Percentiles rank a stretch among this genome's conserved stretches.
phyloP scores from a whole-genome alignment of 2,329 filamentous ascomycete species.

The Diaporthe batatas region DNA sequence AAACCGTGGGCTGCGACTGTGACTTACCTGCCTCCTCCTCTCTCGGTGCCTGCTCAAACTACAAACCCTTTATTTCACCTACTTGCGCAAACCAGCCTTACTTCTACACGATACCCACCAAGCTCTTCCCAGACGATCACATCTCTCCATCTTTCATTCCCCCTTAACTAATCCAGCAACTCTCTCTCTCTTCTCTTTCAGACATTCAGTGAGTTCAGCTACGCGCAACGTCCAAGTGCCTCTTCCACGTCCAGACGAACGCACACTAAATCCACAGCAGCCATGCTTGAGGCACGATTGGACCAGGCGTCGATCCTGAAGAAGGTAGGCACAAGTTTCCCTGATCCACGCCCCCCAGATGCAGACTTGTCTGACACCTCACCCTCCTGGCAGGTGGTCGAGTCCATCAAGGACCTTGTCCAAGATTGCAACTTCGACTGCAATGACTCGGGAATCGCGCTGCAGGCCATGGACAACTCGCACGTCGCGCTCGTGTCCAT shows the following conservation, averaged over 20 bases:
- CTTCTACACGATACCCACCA: neutral
- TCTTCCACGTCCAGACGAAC: slow-evolving; percentile 41
- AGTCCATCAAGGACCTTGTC: slow-evolving; percentile 98
- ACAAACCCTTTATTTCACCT: slow-evolving; percentile 10
- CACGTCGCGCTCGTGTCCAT: slow-evolving; percentile 99
- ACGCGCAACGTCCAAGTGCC: slow-evolving; percentile 22
- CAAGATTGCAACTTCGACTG: slow-evolving; percentile 99
- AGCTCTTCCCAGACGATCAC: neutral
- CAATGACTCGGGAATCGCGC: slow-evolving; percentile 98
- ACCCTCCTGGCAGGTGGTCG: slow-evolving; percentile 79
- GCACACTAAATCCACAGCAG: slow-evolving; percentile 57
- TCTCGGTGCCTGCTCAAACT: slow-evolving; percentile 21
- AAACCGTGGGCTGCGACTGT: slow-evolving; percentile 33
- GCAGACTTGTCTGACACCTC: slow-evolving; percentile 43
- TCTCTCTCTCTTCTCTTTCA: slow-evolving; percentile 16
- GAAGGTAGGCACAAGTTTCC: slow-evolving; percentile 73
- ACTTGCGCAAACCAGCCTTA: slow-evolving; percentile 9
- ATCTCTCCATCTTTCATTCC: neutral
- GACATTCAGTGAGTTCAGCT: slow-evolving; percentile 43
- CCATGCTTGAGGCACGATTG: slow-evolving; percentile 96
- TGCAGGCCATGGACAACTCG: slow-evolving; percentile 99
- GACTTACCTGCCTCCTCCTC: slow-evolving; percentile 19
- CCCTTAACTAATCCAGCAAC: slow-evolving; percentile 31
- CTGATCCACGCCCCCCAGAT: neutral
- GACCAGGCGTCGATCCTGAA: slow-evolving; percentile 95